phyloP scores from a whole-genome alignment of 768 basidiomycete species.

The Leccinum broughii region DNA sequence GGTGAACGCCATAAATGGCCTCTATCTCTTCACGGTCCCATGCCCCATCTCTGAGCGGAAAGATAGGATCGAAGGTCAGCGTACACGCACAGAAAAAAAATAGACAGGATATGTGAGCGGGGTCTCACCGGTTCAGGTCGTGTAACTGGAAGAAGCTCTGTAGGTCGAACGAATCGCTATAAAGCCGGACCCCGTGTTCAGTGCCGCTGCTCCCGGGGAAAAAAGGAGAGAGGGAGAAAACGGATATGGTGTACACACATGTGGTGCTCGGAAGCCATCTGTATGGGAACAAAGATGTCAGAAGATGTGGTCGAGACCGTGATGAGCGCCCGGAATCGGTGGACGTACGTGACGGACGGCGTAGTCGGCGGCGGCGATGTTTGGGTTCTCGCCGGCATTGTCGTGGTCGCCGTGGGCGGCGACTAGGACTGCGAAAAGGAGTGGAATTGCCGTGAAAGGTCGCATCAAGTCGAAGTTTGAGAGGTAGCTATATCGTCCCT shows the following conservation, averaged over 20 bases:
- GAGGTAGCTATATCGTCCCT: background rate
- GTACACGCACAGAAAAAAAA: background rate
- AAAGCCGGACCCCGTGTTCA: background rate
- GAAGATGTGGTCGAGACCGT: conserved; percentile 6
- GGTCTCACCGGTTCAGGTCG: conserved; percentile 77
- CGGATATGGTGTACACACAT: conserved; percentile 48
- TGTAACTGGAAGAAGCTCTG: conserved; percentile 95
- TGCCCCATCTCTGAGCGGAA: conserved; percentile 60
- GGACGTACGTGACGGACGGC: conserved; percentile 85
- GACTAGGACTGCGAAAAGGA: conserved; percentile 35
- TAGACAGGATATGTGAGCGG: background rate
- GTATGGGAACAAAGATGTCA: conserved; percentile 19
- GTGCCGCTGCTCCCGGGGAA: background rate
- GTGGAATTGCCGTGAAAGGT: conserved; percentile 43
- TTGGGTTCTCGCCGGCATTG: conserved; percentile 57
- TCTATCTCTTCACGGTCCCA: conserved; percentile 91
- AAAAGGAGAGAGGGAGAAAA: background rate
- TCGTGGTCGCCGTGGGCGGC: conserved; percentile 66
- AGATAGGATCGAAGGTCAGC: background rate
- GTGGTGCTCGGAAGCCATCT: conserved; percentile 92
- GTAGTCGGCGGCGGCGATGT: conserved; percentile 55
- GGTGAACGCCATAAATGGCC: conserved; percentile 95
- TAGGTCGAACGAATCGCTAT: conserved; percentile 78
- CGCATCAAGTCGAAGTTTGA: conserved; percentile 43
- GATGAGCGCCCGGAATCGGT: conserved; percentile 6